Conservation (phyloP, 164 flowering plant genomes). For the Dillenia turbinata region DNA sequence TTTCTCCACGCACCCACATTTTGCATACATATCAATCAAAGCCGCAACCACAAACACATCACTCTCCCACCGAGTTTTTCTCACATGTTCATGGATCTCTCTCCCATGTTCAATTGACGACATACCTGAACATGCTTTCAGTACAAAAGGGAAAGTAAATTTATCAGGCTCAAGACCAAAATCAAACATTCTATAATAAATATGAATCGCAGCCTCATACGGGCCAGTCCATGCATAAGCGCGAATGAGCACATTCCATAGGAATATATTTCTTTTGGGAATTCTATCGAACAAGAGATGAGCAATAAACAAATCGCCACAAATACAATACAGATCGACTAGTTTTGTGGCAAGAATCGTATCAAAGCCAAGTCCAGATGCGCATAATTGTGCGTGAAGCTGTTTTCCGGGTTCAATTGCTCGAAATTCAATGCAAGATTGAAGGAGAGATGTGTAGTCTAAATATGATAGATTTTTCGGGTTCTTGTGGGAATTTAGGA, state of each 20-base stretch:
- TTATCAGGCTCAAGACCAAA: conserved; percentile 38
- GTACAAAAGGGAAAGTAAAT: conserved; percentile 46
- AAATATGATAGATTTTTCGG: too few species aligned
- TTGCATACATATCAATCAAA: conserved; percentile 26
- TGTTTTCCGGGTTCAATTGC: conserved; percentile 44
- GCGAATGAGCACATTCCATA: conserved; percentile 53
- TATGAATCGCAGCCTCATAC: conserved; percentile 30
- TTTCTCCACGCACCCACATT: conserved; percentile 1
- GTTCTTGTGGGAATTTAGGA: too few species aligned
- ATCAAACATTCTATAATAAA: conserved; percentile 35
- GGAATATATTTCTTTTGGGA: conserved; percentile 33
- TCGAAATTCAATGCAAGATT: conserved; percentile 28
- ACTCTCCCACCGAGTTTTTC: conserved; percentile 26
- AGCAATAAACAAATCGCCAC: conserved; percentile 24
- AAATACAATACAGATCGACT: conserved; percentile 36
- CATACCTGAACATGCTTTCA: conserved; percentile 46
- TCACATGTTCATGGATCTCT: conserved; percentile 30
- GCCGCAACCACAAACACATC: conserved; percentile 49
- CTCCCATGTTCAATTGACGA: conserved; percentile 31
- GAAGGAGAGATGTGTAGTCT: conserved; percentile 27
- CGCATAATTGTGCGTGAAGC: conserved; percentile 36
- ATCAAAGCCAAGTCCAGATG: conserved; percentile 20
- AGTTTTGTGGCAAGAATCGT: conserved; percentile 33
- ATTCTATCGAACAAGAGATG: conserved; percentile 45
- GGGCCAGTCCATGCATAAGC: conserved; percentile 54